These are phyloP conservation scores for Ophiosphaerella narmari DNA, from an alignment of 2,329 filamentous ascomycete species.

Conservation along the genomic window DNA sequence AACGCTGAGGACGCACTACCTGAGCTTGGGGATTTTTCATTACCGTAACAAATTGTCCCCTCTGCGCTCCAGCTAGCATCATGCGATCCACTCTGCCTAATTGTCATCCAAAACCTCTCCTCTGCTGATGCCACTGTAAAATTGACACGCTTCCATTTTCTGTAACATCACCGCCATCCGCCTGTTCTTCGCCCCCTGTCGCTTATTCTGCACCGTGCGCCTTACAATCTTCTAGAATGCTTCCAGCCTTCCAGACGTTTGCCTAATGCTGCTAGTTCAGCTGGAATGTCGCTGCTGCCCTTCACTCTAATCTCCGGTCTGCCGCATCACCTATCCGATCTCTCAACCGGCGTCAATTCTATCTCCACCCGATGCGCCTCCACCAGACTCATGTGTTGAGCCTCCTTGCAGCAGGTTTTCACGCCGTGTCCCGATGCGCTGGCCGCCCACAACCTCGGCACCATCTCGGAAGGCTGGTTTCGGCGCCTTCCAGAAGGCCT, in stretches of 20 bases:
- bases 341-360: slow-evolving; percentile 15
- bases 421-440: not conserved
- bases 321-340: slow-evolving; percentile 21
- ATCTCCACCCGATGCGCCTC: slow-evolving; percentile 9
- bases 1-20: slow-evolving; percentile 34
- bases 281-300: slow-evolving; percentile 26
- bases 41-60: slow-evolving; percentile 31
- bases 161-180: not conserved
- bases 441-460: not conserved
- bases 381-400: slow-evolving; percentile 23
- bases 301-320: slow-evolving; percentile 25
- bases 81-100: slow-evolving; percentile 20
- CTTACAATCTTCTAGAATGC: slow-evolving; percentile 25
- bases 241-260: slow-evolving; percentile 40
- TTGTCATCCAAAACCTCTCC: too few relatives aligned
- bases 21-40: slow-evolving; percentile 17
- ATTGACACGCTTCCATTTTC: slow-evolving; percentile 6
- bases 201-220: slow-evolving; percentile 23
- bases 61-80: slow-evolving; percentile 24
- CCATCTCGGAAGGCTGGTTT: slow-evolving; percentile 19
- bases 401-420: slow-evolving; percentile 6
- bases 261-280: slow-evolving; percentile 26
- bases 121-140: too few relatives aligned
- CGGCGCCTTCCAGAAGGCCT: slow-evolving; percentile 25
- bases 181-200: slow-evolving; percentile 13